A percentile compares a stretch with the other conserved stretches of the same genome.
phyloP scores from a whole-genome alignment of 192 early-diverging fungal species.

The Phlyctochytrium bullatum region DNA sequence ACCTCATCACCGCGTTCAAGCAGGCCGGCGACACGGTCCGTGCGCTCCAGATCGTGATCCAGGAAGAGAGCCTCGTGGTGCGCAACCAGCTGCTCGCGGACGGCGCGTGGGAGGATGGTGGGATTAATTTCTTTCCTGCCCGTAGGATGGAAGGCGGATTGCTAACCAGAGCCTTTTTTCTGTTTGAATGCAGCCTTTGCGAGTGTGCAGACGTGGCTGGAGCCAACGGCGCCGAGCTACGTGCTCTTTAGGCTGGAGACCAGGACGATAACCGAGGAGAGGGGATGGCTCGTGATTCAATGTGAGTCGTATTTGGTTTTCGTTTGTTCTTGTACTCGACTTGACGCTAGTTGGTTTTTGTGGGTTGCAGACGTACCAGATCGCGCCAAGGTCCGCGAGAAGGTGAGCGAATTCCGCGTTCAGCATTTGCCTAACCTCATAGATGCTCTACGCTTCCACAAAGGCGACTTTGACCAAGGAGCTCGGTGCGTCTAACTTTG shows the following conservation, averaged over 20 bases:
- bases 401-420: slow-evolving; percentile 4
- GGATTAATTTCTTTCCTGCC: too few species aligned
- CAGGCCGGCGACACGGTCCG: too few species aligned
- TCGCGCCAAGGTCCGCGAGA: slow-evolving; percentile 18
- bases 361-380: slow-evolving; percentile 29
- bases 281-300: slow-evolving; percentile 10
- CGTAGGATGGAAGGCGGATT: too few species aligned
- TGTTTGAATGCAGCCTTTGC: not conserved
- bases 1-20: too few species aligned
- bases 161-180: too few species aligned
- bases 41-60: too few species aligned
- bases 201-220: not conserved
- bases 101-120: too few species aligned
- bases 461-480: slow-evolving; percentile 75
- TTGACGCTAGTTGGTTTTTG: too few species aligned
- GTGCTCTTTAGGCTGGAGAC: not conserved
- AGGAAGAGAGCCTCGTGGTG: too few species aligned
- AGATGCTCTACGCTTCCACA: slow-evolving; percentile 93
- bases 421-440: too few species aligned
- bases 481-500: slow-evolving; percentile 78
- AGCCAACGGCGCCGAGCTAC: not conserved
- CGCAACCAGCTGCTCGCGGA: too few species aligned
- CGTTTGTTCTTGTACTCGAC: too few species aligned
- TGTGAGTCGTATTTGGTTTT: slow-evolving; percentile 11
- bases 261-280: not conserved